phyloP scores from a whole-genome alignment of 805 yeast species.

The Schwanniomyces occidentalis region DNA sequence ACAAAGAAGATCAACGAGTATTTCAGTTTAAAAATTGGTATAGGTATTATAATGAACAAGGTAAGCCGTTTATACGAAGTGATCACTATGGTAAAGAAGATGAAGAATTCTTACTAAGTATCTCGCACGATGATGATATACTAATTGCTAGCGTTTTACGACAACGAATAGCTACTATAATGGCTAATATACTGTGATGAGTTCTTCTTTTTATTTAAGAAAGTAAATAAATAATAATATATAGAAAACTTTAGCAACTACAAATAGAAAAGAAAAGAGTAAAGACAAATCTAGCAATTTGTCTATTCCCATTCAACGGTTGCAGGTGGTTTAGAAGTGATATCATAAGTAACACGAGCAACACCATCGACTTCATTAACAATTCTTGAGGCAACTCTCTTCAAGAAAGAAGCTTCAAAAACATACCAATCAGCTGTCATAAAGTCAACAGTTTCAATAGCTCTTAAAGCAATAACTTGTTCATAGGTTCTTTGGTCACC shows the following conservation, averaged over 20 bases:
- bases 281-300: neutral
- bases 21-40: constrained; percentile 66
- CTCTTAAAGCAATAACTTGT: constrained; percentile 98
- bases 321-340: constrained; percentile 99
- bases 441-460: constrained; percentile 95
- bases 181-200: neutral
- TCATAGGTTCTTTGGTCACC: constrained; percentile 99
- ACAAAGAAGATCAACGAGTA: constrained; percentile 43
- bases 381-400: constrained; percentile 90
- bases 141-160: constrained; percentile 59
- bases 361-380: constrained; percentile 99
- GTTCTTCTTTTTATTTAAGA: too few species aligned
- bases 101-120: constrained; percentile 53
- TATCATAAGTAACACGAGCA: constrained; percentile 98
- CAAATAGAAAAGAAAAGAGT: too few species aligned
- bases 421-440: constrained; percentile 99
- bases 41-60: constrained; percentile 37
- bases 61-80: constrained; percentile 46
- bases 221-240: neutral
- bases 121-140: constrained; percentile 67
- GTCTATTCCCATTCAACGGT: constrained; percentile 98
- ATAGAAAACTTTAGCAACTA: neutral
- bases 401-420: constrained; percentile 89
- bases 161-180: constrained; percentile 15
- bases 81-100: constrained; percentile 24